phyloP scores from a whole-genome alignment of 352 stramenopile species.

The Peronospora farinosa region DNA sequence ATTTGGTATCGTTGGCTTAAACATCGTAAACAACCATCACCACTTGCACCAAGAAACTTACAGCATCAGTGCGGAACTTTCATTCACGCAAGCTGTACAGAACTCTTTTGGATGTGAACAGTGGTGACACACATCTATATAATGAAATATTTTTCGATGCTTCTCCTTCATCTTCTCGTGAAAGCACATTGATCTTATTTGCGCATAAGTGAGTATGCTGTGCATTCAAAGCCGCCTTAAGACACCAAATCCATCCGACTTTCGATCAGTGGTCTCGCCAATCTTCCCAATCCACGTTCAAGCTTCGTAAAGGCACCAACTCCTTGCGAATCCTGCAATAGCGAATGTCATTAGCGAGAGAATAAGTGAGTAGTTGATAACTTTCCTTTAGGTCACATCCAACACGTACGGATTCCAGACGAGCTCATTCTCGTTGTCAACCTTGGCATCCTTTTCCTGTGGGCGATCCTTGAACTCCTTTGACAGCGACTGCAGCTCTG shows the following conservation, averaged over 20 bases:
- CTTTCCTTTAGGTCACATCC: background rate
- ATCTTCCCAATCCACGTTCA: slow-evolving; percentile 77
- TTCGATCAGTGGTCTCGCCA: slow-evolving; percentile 65
- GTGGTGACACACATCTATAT: too few relatives aligned
- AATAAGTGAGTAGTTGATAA: background rate
- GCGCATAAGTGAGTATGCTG: too few relatives aligned
- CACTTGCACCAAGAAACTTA: too few relatives aligned
- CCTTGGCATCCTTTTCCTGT: slow-evolving; percentile 51
- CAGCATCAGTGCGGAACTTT: too few relatives aligned
- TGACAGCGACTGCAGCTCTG: slow-evolving; percentile 52
- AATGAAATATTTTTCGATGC: too few relatives aligned
- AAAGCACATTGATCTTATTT: too few relatives aligned
- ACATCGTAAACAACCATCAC: too few relatives aligned
- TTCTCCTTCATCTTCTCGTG: too few relatives aligned
- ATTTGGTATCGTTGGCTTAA: too few relatives aligned
- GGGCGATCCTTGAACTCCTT: slow-evolving; percentile 50
- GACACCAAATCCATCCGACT: slow-evolving; percentile 3
- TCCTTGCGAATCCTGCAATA: slow-evolving; percentile 55
- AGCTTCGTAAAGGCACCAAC: slow-evolving; percentile 65
- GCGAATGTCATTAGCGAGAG: background rate
- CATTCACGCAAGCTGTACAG: too few relatives aligned
- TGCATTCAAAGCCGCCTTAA: background rate
- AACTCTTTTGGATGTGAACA: too few relatives aligned
- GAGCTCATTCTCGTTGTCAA: slow-evolving; percentile 62
- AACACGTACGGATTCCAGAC: slow-evolving; percentile 78